Percentiles rank a stretch among this genome's conserved stretches.
phyloP scores from a whole-genome alignment of 306 rosid species.

The Quercus cerris region DNA sequence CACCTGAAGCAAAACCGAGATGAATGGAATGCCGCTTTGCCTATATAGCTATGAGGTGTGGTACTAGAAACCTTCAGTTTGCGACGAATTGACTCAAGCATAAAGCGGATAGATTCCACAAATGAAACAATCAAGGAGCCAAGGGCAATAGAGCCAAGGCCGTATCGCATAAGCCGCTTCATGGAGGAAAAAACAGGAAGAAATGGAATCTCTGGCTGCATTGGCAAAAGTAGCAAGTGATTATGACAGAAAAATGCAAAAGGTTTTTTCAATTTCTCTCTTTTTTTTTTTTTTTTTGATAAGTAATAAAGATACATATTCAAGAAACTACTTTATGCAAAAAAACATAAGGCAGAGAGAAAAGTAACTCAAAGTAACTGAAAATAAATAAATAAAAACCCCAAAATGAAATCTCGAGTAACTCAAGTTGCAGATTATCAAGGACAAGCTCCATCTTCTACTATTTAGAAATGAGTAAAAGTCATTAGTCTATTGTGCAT shows the following conservation, averaged over 20 bases:
- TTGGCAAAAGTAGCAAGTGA: conserved; percentile 1
- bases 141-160: conserved; percentile 88
- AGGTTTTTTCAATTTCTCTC: neutral
- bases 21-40: conserved; percentile 56
- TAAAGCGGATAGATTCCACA: conserved; percentile 85
- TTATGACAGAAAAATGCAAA: neutral
- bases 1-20: conserved; percentile 61
- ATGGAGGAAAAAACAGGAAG: conserved; percentile 90
- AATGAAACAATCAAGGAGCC: conserved; percentile 88
- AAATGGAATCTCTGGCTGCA: conserved; percentile 92
- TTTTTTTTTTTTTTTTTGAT: no score
- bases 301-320: no score
- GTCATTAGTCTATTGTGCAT: neutral
- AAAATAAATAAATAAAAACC: no score
- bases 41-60: conserved; percentile 54
- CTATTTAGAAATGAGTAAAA: neutral
- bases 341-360: no score
- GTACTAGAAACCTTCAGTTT: conserved; percentile 63
- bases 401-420: neutral
- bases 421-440: neutral
- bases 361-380: no score
- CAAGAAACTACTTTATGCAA: no score
- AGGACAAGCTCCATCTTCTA: neutral
- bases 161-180: conserved; percentile 76
- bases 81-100: conserved; percentile 88